These are phyloP conservation scores for Heritiera littoralis DNA, from an alignment of 345 rosid genomes.

Conservation along the genomic window DNA sequence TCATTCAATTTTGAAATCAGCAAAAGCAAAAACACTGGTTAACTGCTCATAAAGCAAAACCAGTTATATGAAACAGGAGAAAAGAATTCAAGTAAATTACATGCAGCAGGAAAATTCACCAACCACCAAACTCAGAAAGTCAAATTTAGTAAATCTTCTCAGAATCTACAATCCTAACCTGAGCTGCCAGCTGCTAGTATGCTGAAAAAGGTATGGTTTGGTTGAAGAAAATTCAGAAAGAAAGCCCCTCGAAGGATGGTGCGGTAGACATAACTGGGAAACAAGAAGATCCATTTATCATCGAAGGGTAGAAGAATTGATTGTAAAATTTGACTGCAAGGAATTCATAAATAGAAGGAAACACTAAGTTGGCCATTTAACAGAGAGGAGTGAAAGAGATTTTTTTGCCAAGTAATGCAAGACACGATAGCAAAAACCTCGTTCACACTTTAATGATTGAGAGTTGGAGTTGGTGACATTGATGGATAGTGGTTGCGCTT, in stretches of 20 bases:
- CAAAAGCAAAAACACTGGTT: neutral
- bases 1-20: constrained; percentile 15
- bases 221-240: neutral
- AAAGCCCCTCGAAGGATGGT: neutral
- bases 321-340: too few species aligned
- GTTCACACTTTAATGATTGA: neutral
- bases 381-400: neutral
- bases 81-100: neutral
- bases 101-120: neutral
- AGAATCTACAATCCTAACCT: constrained; percentile 24
- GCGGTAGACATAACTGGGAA: neutral
- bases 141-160: neutral
- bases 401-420: neutral
- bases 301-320: neutral
- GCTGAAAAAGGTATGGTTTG: neutral
- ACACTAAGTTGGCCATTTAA: neutral
- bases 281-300: constrained; percentile 17
- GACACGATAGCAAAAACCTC: neutral
- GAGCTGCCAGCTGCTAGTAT: neutral
- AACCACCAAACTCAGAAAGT: neutral
- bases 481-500: neutral
- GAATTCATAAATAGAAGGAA: neutral
- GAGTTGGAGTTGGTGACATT: constrained; percentile 5
- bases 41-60: neutral
- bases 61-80: neutral